Percentiles rank a stretch among this genome's conserved stretches.
phyloP scores from a whole-genome alignment of 202 grass and related monocot species.

The Digitaria exilis region DNA sequence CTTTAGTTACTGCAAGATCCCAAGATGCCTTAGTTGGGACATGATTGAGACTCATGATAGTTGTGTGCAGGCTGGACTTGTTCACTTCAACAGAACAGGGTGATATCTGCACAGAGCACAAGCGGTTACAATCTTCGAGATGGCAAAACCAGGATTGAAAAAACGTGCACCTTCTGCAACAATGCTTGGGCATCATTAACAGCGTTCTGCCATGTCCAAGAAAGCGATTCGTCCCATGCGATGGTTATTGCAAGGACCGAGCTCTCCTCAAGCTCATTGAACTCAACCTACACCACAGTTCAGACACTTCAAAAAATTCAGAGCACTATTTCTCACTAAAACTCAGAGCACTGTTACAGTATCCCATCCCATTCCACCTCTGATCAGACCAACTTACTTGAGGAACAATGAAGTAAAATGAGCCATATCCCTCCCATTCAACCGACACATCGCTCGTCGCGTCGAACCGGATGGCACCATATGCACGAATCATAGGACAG shows the following conservation, averaged over 20 bases:
- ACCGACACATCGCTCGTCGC: slow-evolving; percentile 44
- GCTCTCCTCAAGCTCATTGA: slow-evolving; percentile 80
- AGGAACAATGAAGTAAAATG: slow-evolving; percentile 91
- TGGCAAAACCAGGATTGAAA: not conserved
- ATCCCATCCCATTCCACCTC: not conserved
- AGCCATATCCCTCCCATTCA: slow-evolving; percentile 84
- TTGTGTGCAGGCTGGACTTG: slow-evolving; percentile 52
- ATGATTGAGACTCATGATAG: slow-evolving; percentile 71
- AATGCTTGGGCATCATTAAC: slow-evolving; percentile 62
- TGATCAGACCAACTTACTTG: slow-evolving; percentile 53
- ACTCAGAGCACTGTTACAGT: not conserved
- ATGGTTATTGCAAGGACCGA: slow-evolving; percentile 73
- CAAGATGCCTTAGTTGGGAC: slow-evolving; percentile 80
- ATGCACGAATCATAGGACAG: slow-evolving; percentile 75
- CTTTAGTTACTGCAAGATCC: slow-evolving; percentile 82
- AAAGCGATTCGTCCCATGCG: slow-evolving; percentile 82
- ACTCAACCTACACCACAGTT: slow-evolving; percentile 64
- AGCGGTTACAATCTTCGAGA: not conserved
- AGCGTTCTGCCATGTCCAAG: slow-evolving; percentile 65
- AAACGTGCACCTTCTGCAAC: slow-evolving; percentile 53
- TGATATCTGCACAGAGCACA: slow-evolving; percentile 64
- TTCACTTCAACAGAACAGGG: slow-evolving; percentile 54
- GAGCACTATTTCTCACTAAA: not conserved
- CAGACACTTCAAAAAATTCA: slow-evolving; percentile 11
- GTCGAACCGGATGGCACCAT: slow-evolving; percentile 91